A percentile compares a stretch with the other conserved stretches of the same genome.
Conservation (phyloP, 345 rosid species). For the Aegle marmelos region DNA sequence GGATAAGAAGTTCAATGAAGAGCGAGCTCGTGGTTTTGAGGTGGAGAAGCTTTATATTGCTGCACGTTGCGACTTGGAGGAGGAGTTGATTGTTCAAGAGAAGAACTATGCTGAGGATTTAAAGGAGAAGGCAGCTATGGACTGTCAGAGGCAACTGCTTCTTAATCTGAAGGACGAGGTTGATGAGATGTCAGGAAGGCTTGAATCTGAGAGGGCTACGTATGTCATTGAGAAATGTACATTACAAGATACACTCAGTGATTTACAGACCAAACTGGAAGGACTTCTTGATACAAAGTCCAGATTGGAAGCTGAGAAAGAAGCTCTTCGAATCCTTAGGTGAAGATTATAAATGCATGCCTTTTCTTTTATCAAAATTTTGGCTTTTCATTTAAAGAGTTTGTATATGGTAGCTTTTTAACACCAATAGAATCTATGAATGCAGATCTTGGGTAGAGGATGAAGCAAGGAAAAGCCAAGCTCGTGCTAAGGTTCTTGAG, state of each 20-base stretch:
- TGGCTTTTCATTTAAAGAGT: background rate
- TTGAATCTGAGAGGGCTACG: constrained; percentile 50
- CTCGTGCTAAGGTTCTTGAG: constrained; percentile 79
- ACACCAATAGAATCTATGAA: constrained; percentile 9
- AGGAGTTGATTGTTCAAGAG: constrained; percentile 45
- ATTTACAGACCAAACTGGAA: constrained; percentile 51
- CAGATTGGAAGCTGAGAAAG: constrained; percentile 68
- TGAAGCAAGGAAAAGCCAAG: constrained; percentile 88
- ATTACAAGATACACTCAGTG: constrained; percentile 38
- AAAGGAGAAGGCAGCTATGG: constrained; percentile 82
- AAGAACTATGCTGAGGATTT: constrained; percentile 40
- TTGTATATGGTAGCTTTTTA: background rate
- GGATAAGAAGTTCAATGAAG: constrained; percentile 61
- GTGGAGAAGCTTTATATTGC: constrained; percentile 43
- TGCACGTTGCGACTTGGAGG: constrained; percentile 49
- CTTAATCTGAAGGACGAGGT: constrained; percentile 57
- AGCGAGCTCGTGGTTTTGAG: constrained; percentile 44
- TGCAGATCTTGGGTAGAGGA: constrained; percentile 93
- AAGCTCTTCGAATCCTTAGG: constrained; percentile 83
- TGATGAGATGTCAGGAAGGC: constrained; percentile 70
- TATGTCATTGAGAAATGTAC: constrained; percentile 43
- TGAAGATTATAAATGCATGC: constrained; percentile 24
- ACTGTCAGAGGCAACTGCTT: constrained; percentile 79
- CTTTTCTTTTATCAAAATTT: background rate
- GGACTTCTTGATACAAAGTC: constrained; percentile 58